Evolutionary conservation across 495 filamentous ascomycete genomes (phyloP).

Genomic region (Lindgomyces ingoldianus): DNA sequence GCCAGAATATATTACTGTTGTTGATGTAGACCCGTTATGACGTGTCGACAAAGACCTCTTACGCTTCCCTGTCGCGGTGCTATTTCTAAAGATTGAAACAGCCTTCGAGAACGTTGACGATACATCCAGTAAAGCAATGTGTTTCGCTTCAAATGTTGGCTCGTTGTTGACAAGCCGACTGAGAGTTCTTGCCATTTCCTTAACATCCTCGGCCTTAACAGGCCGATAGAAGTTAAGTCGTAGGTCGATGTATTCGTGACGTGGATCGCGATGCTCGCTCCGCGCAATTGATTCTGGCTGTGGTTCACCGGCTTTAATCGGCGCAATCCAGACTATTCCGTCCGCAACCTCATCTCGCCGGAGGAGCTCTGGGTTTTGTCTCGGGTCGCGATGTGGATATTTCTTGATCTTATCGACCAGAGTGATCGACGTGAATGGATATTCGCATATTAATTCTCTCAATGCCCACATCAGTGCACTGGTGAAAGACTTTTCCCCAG

Average conservation of each 20-base stretch:
- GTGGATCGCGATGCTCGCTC: constrained; percentile 8
- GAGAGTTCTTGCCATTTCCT: neutral
- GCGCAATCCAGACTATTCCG: constrained; percentile 11
- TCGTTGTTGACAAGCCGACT: constrained; percentile 19
- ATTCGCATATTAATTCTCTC: neutral
- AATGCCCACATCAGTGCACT: constrained; percentile 20
- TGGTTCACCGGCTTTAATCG: neutral
- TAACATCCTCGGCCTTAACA: neutral
- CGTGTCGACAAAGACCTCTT: too few relatives aligned
- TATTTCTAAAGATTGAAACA: too few relatives aligned
- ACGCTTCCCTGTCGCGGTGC: too few relatives aligned
- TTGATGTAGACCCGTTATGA: too few relatives aligned
- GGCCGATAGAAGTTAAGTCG: constrained; percentile 17
- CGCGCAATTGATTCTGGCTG: neutral
- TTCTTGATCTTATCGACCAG: constrained; percentile 16
- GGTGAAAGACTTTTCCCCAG: constrained; percentile 16
- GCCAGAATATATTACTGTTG: too few relatives aligned
- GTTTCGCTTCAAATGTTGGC: neutral
- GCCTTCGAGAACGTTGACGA: neutral
- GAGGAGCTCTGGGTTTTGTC: neutral
- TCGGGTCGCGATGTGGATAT: neutral
- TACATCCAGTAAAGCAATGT: constrained; percentile 6
- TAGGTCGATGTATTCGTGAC: constrained; percentile 19
- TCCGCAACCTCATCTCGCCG: neutral
- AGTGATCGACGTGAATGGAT: neutral